phyloP scores from a whole-genome alignment of 805 yeast species.

The Spathaspora hagerdaliae region DNA sequence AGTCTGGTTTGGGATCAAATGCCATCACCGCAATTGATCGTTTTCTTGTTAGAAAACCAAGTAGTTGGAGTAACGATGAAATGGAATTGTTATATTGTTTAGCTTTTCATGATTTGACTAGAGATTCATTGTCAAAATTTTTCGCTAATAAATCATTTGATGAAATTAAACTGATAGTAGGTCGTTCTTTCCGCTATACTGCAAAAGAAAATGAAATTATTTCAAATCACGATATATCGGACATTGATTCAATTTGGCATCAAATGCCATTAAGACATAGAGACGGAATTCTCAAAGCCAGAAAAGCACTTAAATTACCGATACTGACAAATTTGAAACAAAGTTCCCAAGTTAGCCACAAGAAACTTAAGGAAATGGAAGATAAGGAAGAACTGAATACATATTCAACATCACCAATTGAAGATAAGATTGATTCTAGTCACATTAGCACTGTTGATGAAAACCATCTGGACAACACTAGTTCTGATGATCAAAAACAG shows the following conservation, averaged over 20 bases:
- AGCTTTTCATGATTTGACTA: constrained; percentile 9
- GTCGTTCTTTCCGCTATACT: background rate
- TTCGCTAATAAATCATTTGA: constrained; percentile 10
- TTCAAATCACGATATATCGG: background rate
- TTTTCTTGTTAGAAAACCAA: background rate
- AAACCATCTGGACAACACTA: background rate
- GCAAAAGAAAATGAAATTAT: background rate
- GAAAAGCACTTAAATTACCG: no score
- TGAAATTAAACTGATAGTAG: constrained; percentile 4
- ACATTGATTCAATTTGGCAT: background rate
- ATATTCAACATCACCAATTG: background rate
- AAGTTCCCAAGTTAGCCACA: no score
- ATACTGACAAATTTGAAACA: no score
- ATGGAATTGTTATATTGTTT: constrained; percentile 7
- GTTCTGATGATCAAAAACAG: background rate
- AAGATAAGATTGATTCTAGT: no score
- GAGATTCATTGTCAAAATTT: constrained; percentile 9
- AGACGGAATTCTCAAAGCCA: no score
- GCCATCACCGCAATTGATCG: no score
- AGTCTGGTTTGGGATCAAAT: background rate
- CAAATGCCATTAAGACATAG: background rate
- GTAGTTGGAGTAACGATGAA: background rate
- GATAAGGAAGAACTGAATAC: background rate
- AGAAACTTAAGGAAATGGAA: no score
- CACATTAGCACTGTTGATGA: background rate